Conservation (phyloP, 495 filamentous ascomycete species). For the Aspergillus ellipticus region DNA sequence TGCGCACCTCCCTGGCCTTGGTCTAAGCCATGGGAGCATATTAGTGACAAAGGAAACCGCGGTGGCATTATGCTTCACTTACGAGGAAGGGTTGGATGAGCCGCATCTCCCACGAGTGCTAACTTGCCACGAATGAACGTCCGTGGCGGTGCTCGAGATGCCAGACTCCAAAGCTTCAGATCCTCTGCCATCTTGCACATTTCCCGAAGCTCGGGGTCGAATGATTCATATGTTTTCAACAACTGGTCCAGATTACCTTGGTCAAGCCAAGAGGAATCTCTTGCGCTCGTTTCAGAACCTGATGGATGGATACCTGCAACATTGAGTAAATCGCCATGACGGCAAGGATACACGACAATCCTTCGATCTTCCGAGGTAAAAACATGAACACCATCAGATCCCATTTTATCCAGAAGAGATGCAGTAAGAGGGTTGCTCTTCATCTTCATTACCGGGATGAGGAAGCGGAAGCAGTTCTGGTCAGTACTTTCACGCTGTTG, state of each 20-base stretch:
- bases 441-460: constrained; percentile 37
- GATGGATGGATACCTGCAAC: constrained; percentile 38
- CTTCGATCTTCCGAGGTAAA: constrained; percentile 25
- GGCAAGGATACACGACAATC: constrained; percentile 45
- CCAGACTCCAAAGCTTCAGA: constrained; percentile 47
- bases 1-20: constrained; percentile 48
- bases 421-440: constrained; percentile 27
- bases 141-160: constrained; percentile 32
- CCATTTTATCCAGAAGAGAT: constrained; percentile 21
- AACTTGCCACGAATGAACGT: constrained; percentile 38
- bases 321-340: constrained; percentile 39
- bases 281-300: neutral
- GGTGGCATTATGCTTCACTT: neutral
- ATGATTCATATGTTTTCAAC: constrained; percentile 19
- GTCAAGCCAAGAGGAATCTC: constrained; percentile 11
- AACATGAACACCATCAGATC: constrained; percentile 26
- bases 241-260: constrained; percentile 14
- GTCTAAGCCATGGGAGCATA: constrained; percentile 16
- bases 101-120: constrained; percentile 47
- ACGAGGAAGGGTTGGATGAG: constrained; percentile 37
- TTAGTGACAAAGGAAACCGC: neutral
- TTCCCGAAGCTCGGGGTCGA: constrained; percentile 17
- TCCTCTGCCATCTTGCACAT: constrained; percentile 33
- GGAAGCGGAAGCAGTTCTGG: constrained; percentile 46
- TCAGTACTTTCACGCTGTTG: constrained; percentile 11